Base-by-base conservation (phyloP, 139 green algal species). In the Gonium pectorale region DNA sequence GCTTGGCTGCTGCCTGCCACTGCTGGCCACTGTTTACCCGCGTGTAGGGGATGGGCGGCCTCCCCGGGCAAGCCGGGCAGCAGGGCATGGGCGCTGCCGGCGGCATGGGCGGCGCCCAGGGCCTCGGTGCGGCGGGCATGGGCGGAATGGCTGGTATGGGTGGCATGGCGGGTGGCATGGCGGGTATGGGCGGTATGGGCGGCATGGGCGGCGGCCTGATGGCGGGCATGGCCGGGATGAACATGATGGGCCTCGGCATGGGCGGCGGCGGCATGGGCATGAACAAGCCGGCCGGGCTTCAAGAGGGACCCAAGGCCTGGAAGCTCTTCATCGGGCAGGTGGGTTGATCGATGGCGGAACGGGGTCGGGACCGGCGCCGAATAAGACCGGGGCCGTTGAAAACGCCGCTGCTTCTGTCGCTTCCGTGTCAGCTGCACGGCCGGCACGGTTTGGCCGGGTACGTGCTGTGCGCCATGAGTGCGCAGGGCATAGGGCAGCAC, bases 241-340 rank as follows among this genome's bases (percentile, higher is more conserved):
- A 71, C 33, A 87, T 87, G 86, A 85, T 85, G 67, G 74, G 84
- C 35, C 56, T 80, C 54, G 84, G 67, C 75, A 79, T 71, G 73
- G 83, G 73, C 31, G 83, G 73, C 31, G 83, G 62, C 33, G 66
- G 63, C 31, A 84, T 85, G 83, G 83, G 83, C 63, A 67, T 68
- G 52, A 86, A 70, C 49, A 73, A 68, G 54, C 69, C 54, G 52
- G 60, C 80, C 2, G 69, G 81, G 70, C 81, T 70, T 31, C 81
- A 87, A 27, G 81, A 87, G 43, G 83, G 62, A n/a, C 68, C 83
- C 44, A 88, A 88, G 83, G 72, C 62, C 1, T 88, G 83, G 87
- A 90, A 90, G 81, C 87, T 90, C 37, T 90, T 90, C 86, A 78
- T 90, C 31, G 87, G 87, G 29, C 87, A 90, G 83, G 69, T 87